phyloP scores from a whole-genome alignment of 2,329 filamentous ascomycete genomes.

The Sarocladium strictum region DNA sequence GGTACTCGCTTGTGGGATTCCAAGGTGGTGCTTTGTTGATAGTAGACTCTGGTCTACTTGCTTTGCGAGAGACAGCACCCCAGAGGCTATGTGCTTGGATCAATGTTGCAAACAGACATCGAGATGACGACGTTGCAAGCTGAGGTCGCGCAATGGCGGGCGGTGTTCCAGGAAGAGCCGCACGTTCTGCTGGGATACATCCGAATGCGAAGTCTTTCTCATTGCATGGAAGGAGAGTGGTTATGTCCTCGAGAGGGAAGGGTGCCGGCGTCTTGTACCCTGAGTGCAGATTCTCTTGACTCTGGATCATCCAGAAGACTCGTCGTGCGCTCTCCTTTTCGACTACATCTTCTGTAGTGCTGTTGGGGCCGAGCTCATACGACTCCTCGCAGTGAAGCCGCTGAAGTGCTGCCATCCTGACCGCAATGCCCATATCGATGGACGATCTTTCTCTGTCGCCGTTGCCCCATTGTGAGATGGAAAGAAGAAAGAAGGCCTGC shows the following conservation, averaged over 20 bases:
- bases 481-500: slow-evolving; percentile 25
- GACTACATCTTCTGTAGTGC: slow-evolving; percentile 23
- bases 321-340: slow-evolving; percentile 26
- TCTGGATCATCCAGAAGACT: slow-evolving; percentile 32
- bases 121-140: slow-evolving; percentile 16
- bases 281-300: slow-evolving; percentile 30
- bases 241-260: slow-evolving; percentile 29
- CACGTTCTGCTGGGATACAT: slow-evolving; percentile 19
- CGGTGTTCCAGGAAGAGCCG: slow-evolving; percentile 25
- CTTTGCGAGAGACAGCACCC: slow-evolving; percentile 27
- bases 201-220: slow-evolving; percentile 33
- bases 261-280: slow-evolving; percentile 25
- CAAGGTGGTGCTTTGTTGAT: slow-evolving; percentile 16
- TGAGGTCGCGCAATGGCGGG: slow-evolving; percentile 21
- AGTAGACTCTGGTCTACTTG: slow-evolving; percentile 14
- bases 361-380: slow-evolving; percentile 20
- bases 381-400: slow-evolving; percentile 30
- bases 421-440: slow-evolving; percentile 32
- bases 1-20: slow-evolving; percentile 21
- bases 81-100: slow-evolving; percentile 31
- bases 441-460: slow-evolving; percentile 24
- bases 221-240: slow-evolving; percentile 27
- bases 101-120: slow-evolving; percentile 31
- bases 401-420: slow-evolving; percentile 28
- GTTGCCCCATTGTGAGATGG: slow-evolving; percentile 27